Base-by-base conservation (phyloP, 2,329 filamentous ascomycete species). In the Cucurbitaria berberidis region DNA sequence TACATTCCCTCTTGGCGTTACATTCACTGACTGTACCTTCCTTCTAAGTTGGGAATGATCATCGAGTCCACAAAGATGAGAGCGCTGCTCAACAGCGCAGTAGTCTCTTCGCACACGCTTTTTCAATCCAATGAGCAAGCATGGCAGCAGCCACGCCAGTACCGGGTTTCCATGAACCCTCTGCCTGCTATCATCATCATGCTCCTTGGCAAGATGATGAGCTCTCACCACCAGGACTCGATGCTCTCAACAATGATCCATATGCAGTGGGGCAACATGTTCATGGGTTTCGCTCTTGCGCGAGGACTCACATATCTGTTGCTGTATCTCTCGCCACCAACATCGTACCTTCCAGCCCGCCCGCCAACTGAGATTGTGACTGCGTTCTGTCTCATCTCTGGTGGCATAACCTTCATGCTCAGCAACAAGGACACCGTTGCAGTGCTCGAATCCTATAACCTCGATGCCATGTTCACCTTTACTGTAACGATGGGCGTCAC, bases 401-500 rank as follows among this genome's bases (percentile, higher is more conserved):
- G 95, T 22, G 93, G 95, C 5, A 80, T 96, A 40, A 87, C 97
- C 48, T 97, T 98, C 77, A 96, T 97, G 90, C 83, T 90, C 55
- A 96, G 91, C 59, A 89, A 89, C 57, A 84, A 85, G 50, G 91
- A 96, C 68, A 89, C 89, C 0, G 84, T 97, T 22, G 74, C 81
- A 9, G 85, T 86, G n/a, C 90, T 96, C 79, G 87, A 93, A 54
- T 82, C 84, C 51, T 88, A 93, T 69, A 76, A 87, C 3, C 78
- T 96, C 15, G 90, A 96, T 68, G 90, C 90, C 59, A 97, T 96
- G 92, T 95, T 96, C 75, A 85, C 91, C 56, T 96, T 96, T 76
- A 96, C 91, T 0, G 84, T 96, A 29, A 89, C 87, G 9, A 89
- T 96, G 84, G 93, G 93, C 2, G 72, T 96, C 6, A 90, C 91